These are phyloP conservation scores for Vanrija pseudolonga DNA, from an alignment of 1,284 basidiomycete genomes.

Conservation along the genomic window DNA sequence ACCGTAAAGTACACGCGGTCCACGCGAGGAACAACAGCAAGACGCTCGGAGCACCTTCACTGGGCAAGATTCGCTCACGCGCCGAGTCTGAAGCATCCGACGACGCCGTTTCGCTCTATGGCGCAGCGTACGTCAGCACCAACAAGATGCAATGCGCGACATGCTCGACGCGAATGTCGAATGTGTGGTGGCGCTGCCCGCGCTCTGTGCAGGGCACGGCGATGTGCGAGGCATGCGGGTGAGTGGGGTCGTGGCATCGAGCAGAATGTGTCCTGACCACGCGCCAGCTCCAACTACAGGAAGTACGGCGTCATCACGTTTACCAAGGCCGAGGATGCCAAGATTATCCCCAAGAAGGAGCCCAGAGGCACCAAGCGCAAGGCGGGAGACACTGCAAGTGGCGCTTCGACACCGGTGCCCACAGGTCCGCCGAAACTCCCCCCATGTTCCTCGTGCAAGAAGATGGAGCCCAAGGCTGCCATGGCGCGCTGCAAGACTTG, in stretches of 20 bases:
- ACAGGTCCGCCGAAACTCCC: conserved; percentile 56
- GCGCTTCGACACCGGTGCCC: conserved; percentile 38
- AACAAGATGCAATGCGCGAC: conserved; percentile 59
- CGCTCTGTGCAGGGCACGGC: conserved; percentile 65
- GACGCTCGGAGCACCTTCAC: conserved; percentile 40
- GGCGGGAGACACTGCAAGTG: conserved; percentile 52
- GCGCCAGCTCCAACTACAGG: conserved; percentile 57
- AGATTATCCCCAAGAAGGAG: conserved; percentile 29
- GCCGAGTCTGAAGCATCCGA: conserved; percentile 52
- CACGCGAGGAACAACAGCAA: conserved; percentile 38
- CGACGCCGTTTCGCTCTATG: conserved; percentile 50
- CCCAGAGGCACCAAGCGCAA: conserved; percentile 56
- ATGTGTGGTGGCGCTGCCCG: conserved; percentile 80
- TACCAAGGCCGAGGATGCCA: conserved; percentile 41
- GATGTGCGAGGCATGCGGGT: conserved; percentile 75
- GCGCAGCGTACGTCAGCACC: conserved; percentile 12
- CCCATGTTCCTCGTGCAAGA: conserved; percentile 70
- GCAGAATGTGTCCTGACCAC: too few species aligned
- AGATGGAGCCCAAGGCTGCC: conserved; percentile 66
- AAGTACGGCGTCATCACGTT: conserved; percentile 71
- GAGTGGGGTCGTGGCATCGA: conserved; percentile 47
- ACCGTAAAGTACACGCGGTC: conserved; percentile 34
- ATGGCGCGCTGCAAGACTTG: conserved; percentile 77
- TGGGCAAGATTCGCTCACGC: conserved; percentile 35
- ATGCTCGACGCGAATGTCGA: conserved; percentile 69